Evolutionary conservation across 2,329 filamentous ascomycete genomes (phyloP), one percentile per base, ranked within the genome.

Genomic region (Trichoderma guizhouense): DNA sequence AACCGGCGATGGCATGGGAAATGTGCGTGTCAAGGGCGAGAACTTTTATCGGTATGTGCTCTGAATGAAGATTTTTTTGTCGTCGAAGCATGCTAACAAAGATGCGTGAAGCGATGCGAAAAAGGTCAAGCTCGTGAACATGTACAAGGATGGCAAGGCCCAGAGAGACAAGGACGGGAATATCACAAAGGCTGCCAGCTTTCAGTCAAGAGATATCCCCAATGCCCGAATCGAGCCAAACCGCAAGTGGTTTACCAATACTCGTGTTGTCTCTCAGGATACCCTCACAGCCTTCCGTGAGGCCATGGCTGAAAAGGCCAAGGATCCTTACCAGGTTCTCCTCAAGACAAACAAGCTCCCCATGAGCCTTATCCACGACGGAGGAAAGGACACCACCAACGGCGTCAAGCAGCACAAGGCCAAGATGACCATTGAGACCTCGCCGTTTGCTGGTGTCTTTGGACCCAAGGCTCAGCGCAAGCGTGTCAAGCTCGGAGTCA

Each of bases 241-340:
- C 84, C 89, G 96, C 78, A 97, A 97, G 84, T 99, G 96, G 96
- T 99, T 99, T 84, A 93, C 92, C 78, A 98, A 98, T 82, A 97
- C 95, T 39, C 87, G 96, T 75, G 88, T 90, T 66, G 97, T 98
- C 78, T 94, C 92, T 1, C 95, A 98, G 80, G 93, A 97, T 80
- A 93, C 94, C 3, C 86, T 98, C 74, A 89, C 89, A 58, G 90
- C 93, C 2, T 99, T 99, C 84, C 91, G 96, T 74, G 92, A 95
- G 73, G 96, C 96, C 30, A 95, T 99, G 83, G 93, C 93, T 55
- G 94, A 97, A 82, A 93, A 95, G 82, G 91, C 93, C 67, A 91
- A 91, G 21, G 94, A 99, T 79, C 96, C 96, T 0, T 98, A 97
- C 82, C 92, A 93, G 73, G 96, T 97, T 73, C 89, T 98, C n/a